These are phyloP conservation scores for Cystobasidium sp. DNA, from an alignment of 1,284 basidiomycete species.

Conservation along the genomic window DNA sequence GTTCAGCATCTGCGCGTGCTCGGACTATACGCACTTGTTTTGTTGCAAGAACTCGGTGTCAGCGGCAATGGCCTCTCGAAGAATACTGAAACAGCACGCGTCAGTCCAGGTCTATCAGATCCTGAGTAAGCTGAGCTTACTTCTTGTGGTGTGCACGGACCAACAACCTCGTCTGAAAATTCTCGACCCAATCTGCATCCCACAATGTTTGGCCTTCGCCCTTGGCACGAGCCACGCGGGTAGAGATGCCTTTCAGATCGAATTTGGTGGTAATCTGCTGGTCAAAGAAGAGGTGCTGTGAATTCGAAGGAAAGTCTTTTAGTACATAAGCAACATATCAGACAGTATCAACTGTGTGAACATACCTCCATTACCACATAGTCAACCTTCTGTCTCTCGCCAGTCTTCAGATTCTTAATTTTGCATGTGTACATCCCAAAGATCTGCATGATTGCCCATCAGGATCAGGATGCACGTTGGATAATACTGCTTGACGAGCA, in stretches of 20 bases:
- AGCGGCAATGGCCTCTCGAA: slow-evolving; percentile 16
- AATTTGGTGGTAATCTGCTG: slow-evolving; percentile 25
- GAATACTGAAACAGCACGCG: not conserved
- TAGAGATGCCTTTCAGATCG: slow-evolving; percentile 35
- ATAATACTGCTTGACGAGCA: not conserved
- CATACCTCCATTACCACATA: slow-evolving; percentile 25
- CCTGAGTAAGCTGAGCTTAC: not conserved
- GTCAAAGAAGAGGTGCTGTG: slow-evolving; percentile 21
- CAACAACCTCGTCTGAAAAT: slow-evolving; percentile 15
- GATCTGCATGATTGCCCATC: not conserved
- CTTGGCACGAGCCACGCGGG: slow-evolving; percentile 25
- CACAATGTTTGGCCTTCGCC: slow-evolving; percentile 29
- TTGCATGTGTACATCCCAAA: slow-evolving; percentile 37
- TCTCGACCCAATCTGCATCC: slow-evolving; percentile 36
- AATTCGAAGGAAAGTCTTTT: not conserved
- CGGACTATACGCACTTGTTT: slow-evolving; percentile 13
- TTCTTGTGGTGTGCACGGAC: slow-evolving; percentile 28
- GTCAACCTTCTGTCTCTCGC: slow-evolving; percentile 14
- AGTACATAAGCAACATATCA: not conserved
- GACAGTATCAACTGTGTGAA: not conserved
- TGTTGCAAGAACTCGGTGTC: slow-evolving; percentile 33
- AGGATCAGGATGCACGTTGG: no score
- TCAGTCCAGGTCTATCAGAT: not conserved
- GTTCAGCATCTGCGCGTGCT: not conserved
- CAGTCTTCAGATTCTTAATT: slow-evolving; percentile 29